Percentiles rank a stretch among this genome's conserved stretches.
phyloP scores from a whole-genome alignment of 129 eudicot species.

The Artemisia tridentata region DNA sequence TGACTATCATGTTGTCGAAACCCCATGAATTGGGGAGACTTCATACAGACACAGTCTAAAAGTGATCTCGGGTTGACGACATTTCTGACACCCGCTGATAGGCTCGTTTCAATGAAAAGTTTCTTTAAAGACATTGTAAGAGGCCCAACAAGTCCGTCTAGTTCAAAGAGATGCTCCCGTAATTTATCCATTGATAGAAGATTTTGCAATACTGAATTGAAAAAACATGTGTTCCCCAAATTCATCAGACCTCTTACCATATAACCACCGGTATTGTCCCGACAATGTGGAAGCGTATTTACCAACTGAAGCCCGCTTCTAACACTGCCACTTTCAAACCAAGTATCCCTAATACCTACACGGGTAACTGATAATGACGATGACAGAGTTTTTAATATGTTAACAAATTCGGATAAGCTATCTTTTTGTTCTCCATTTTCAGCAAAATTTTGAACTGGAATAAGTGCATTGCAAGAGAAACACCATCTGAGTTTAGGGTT shows the following conservation, averaged over 20 bases:
- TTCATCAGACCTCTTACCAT: constrained; percentile 68
- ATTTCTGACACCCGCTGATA: constrained; percentile 41
- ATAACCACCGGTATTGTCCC: constrained; percentile 41
- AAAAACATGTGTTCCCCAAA: constrained; percentile 92
- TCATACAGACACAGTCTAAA: constrained; percentile 64
- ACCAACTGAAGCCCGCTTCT: constrained; percentile 37
- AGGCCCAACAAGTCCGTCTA: constrained; percentile 69
- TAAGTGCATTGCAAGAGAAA: constrained; percentile 57
- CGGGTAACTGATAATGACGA: constrained; percentile 37
- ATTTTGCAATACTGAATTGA: constrained; percentile 84
- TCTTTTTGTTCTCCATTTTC: constrained; percentile 53
- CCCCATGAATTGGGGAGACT: constrained; percentile 93
- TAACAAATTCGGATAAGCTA: constrained; percentile 49
- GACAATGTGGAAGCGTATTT: constrained; percentile 11
- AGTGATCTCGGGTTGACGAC: constrained; percentile 68
- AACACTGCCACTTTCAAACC: constrained; percentile 76
- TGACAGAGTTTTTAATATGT: constrained; percentile 47
- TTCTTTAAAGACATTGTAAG: constrained; percentile 68
- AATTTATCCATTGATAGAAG: constrained; percentile 61
- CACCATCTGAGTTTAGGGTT: constrained; percentile 87
- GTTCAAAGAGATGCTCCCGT: constrained; percentile 45
- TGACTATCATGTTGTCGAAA: constrained; percentile 96
- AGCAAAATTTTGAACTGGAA: constrained; percentile 43
- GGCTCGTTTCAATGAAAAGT: constrained; percentile 49
- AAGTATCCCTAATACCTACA: constrained; percentile 64